phyloP scores from a whole-genome alignment of 2,329 filamentous ascomycete genomes.

The Aureobasidium musti region DNA sequence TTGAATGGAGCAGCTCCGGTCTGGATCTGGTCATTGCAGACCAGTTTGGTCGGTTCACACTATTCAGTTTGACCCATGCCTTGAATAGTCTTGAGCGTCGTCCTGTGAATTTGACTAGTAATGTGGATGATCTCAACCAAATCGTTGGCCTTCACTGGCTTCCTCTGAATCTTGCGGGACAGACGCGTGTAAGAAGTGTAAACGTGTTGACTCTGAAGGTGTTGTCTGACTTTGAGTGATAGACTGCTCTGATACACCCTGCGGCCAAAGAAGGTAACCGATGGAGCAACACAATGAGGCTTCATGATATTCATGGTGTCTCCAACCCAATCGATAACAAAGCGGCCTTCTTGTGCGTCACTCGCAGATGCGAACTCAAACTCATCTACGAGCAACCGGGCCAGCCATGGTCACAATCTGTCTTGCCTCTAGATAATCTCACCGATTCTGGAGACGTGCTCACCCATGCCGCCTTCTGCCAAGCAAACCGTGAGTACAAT shows the following conservation, averaged over 20 bases:
- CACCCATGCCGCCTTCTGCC: slow-evolving; percentile 70
- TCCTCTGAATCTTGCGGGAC: slow-evolving; percentile 42
- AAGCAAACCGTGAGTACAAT: slow-evolving; percentile 32
- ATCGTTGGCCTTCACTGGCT: slow-evolving; percentile 89
- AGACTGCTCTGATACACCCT: slow-evolving; percentile 41
- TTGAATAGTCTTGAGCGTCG: slow-evolving; percentile 70
- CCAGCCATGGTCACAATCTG: slow-evolving; percentile 69
- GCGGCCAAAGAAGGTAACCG: slow-evolving; percentile 46
- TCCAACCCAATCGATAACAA: slow-evolving; percentile 71
- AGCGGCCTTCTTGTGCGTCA: slow-evolving; percentile 75
- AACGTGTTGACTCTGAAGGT: neutral
- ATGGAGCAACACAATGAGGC: slow-evolving; percentile 70
- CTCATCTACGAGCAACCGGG: slow-evolving; percentile 77
- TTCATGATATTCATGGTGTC: slow-evolving; percentile 67
- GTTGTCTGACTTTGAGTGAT: slow-evolving; percentile 39
- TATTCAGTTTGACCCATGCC: slow-evolving; percentile 69
- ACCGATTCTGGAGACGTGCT: slow-evolving; percentile 57
- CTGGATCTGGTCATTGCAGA: slow-evolving; percentile 85
- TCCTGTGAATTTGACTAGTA: slow-evolving; percentile 66
- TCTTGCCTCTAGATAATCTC: slow-evolving; percentile 72
- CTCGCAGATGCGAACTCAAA: slow-evolving; percentile 70
- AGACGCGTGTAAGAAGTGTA: slow-evolving; percentile 37
- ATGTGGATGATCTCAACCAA: slow-evolving; percentile 71
- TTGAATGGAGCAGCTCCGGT: slow-evolving; percentile 77
- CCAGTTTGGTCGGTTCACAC: slow-evolving; percentile 71